Percentiles rank a stretch among this genome's conserved stretches.
Conservation (phyloP, 257 asterid genomes). For the Linderniella brevidens region DNA sequence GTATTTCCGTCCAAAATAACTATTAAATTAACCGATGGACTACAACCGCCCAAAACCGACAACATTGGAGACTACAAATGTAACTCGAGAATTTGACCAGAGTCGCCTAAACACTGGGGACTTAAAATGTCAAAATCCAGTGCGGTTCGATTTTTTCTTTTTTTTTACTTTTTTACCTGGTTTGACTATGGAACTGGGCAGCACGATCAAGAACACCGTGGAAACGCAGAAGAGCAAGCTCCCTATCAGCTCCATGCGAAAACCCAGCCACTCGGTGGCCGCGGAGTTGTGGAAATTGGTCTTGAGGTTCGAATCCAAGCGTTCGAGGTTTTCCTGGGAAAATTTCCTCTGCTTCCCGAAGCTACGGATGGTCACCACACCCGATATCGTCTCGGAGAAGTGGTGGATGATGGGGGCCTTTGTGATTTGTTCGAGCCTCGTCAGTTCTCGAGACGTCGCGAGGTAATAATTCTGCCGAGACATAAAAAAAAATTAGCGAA, state of each 20-base stretch:
- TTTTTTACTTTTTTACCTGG: slow-evolving; percentile 40
- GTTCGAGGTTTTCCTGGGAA: slow-evolving; percentile 29
- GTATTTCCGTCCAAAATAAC: too few species aligned
- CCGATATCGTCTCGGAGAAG: slow-evolving; percentile 55
- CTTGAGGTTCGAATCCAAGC: slow-evolving; percentile 32
- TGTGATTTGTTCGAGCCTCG: slow-evolving; percentile 49
- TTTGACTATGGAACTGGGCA: slow-evolving; percentile 35
- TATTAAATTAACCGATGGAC: too few species aligned
- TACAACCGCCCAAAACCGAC: too few species aligned
- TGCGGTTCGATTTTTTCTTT: too few species aligned
- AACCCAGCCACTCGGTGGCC: slow-evolving; percentile 67
- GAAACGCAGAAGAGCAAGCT: slow-evolving; percentile 33
- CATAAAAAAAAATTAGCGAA: too few species aligned
- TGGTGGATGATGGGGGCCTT: slow-evolving; percentile 69
- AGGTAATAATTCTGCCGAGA: slow-evolving; percentile 35
- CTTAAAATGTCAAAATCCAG: too few species aligned
- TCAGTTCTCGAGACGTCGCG: slow-evolving; percentile 61
- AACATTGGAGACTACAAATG: too few species aligned
- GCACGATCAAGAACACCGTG: slow-evolving; percentile 27
- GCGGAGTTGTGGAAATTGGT: slow-evolving; percentile 57
- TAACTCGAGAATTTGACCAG: too few species aligned
- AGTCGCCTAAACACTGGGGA: too few species aligned
- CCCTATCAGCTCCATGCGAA: slow-evolving; percentile 62
- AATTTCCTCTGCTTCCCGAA: slow-evolving; percentile 37
- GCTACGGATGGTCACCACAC: slow-evolving; percentile 54